Evolutionary conservation across 2,329 filamentous ascomycete genomes (phyloP), one percentile per base, ranked within the genome.

Genomic region (Colletotrichum endophyticum): DNA sequence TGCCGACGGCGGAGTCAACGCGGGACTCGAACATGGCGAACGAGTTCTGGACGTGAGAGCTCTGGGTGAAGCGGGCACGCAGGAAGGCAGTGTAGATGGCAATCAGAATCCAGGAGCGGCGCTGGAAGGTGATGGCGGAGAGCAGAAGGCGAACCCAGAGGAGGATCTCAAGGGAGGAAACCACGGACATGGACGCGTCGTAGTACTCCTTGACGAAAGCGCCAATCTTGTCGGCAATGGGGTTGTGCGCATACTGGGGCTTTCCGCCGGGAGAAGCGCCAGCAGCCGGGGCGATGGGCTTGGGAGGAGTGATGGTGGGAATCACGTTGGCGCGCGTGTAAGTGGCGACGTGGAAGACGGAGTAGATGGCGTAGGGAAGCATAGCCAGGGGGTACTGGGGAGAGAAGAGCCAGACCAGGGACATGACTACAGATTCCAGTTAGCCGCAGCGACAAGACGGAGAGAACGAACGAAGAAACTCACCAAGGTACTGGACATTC

Each of bases 141-240:
- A 96, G 87, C 66, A 98, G 83, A 72, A 99, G 88, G 82, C 97
- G 95, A 86, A 94, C 88, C 93, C 96, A 98, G 76, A 99, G 92
- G 56, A 91, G 87, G 80, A 99, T 95, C 88, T 99, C 97, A 75
- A 99, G 94, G 63, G 90, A 89, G 49, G 96, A 94, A 36, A 99
- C 97, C 77, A 99, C 89, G 74, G 94, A 95, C 97, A 99, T 99
- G 86, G 95, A 98, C 77, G 92, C 88, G 85, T 99, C 97, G 84
- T 99, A 99, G 91, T 99, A 98, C 84, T 96, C 92, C 92, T 99
- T 99, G 85, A 99, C 96, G 82, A 99, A 99, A 82, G 91, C 91
- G 80, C 96, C 96, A 85, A 99, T 98, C 80, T 90, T 91, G 78
- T 98, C 96, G 70, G 95, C 93, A 73, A 96, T 86, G 59, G 93